These are phyloP conservation scores for Brassica rapa DNA, from an alignment of 345 rosid genomes.

Conservation along the genomic window DNA sequence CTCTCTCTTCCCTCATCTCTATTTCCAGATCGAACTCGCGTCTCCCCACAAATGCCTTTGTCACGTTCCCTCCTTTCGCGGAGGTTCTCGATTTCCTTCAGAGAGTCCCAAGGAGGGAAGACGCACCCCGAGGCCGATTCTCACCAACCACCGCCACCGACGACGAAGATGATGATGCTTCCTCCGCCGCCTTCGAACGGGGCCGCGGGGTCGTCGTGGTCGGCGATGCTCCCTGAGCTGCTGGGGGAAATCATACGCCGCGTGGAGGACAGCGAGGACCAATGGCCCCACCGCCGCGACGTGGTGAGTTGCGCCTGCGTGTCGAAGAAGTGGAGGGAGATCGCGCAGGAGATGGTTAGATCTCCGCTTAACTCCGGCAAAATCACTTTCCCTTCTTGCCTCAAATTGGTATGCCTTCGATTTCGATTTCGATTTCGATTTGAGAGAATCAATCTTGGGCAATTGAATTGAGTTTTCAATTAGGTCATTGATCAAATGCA, in stretches of 20 bases:
- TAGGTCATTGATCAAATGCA: too few relatives aligned
- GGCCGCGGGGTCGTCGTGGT: slow-evolving; percentile 55
- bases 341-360: slow-evolving; percentile 58
- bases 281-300: slow-evolving; percentile 71
- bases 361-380: slow-evolving; percentile 49
- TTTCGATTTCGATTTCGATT: too few relatives aligned
- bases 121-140: slow-evolving; percentile 16
- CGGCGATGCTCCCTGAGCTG: slow-evolving; percentile 73
- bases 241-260: slow-evolving; percentile 75
- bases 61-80: slow-evolving; percentile 60
- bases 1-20: slow-evolving; percentile 6
- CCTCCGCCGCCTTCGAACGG: neutral
- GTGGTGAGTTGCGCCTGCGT: slow-evolving; percentile 81
- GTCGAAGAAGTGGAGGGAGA: slow-evolving; percentile 84
- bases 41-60: slow-evolving; percentile 52
- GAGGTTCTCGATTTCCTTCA: slow-evolving; percentile 61
- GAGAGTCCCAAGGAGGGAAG: slow-evolving; percentile 27
- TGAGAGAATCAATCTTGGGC: too few relatives aligned
- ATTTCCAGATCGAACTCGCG: slow-evolving; percentile 25
- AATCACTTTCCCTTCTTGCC: slow-evolving; percentile 93
- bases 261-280: slow-evolving; percentile 71
- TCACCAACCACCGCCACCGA: neutral
- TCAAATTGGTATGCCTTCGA: slow-evolving; percentile 57
- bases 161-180: neutral
- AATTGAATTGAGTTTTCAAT: too few relatives aligned